Evolutionary conservation across 257 asterid species (phyloP).

Genomic region (Rubia yunnanensis): DNA sequence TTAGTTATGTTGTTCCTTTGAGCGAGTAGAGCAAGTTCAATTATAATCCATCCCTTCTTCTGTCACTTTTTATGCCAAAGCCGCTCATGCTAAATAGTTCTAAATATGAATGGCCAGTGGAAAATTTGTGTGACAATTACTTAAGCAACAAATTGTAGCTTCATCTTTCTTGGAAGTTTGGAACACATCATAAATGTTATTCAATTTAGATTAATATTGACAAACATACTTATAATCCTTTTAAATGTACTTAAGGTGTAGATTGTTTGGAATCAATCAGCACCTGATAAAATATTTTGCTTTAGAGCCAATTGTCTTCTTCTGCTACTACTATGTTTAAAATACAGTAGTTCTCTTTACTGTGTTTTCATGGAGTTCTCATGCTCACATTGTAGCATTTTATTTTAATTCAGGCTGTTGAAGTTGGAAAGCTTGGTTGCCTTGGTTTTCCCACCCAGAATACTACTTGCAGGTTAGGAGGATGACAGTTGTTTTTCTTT

Average conservation of each 20-base stretch:
- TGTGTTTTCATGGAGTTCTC: not conserved
- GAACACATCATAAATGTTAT: not conserved
- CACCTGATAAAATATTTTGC: not conserved
- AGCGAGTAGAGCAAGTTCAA: not conserved
- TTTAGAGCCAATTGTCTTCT: too few species aligned
- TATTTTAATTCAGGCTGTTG: conserved; percentile 4
- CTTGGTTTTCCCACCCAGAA: conserved; percentile 3
- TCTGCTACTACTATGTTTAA: not conserved
- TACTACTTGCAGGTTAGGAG: conserved; percentile 20
- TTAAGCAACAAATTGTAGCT: not conserved
- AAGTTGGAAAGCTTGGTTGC: conserved; percentile 4
- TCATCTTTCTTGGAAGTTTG: not conserved
- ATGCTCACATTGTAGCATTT: not conserved
- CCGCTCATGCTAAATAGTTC: not conserved
- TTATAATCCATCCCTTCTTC: not conserved
- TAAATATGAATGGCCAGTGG: not conserved
- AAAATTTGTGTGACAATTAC: not conserved
- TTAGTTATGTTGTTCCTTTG: not conserved
- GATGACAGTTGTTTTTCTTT: not conserved
- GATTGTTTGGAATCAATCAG: not conserved
- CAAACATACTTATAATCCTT: not conserved
- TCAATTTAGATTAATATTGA: not conserved
- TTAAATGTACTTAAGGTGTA: not conserved
- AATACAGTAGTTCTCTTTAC: not conserved
- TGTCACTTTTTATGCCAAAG: not conserved